Evolutionary conservation across 1,284 basidiomycete genomes (phyloP).

Genomic region (Hypsizygus ulmarius): DNA sequence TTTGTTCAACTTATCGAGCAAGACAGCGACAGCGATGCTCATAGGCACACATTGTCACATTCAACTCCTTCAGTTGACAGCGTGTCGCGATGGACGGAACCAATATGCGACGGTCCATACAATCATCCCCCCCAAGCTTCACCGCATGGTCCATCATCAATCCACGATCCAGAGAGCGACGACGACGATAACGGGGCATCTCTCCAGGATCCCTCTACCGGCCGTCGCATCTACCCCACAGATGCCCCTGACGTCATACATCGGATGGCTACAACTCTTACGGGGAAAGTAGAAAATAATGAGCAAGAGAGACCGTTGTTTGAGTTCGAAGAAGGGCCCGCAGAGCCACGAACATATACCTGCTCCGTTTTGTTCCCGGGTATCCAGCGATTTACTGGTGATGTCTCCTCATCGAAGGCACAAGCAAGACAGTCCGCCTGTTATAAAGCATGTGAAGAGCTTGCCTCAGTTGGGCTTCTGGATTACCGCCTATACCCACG

Average conservation of each 20-base stretch:
- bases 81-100: neutral
- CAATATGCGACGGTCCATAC: conserved; percentile 46
- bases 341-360: conserved; percentile 29
- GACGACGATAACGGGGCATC: conserved; percentile 37
- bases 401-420: conserved; percentile 41
- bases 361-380: conserved; percentile 52
- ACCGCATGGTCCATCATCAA: conserved; percentile 19
- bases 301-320: conserved; percentile 38
- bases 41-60: conserved; percentile 47
- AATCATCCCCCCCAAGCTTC: conserved; percentile 19
- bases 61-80: conserved; percentile 18
- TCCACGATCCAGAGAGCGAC: conserved; percentile 46
- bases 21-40: conserved; percentile 51
- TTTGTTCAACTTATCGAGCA: conserved; percentile 64
- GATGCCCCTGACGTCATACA: conserved; percentile 27
- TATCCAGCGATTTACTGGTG: conserved; percentile 42
- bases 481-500: conserved; percentile 50
- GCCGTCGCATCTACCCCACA: conserved; percentile 50
- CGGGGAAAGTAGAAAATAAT: conserved; percentile 26
- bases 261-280: conserved; percentile 41
- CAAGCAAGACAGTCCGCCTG: conserved; percentile 59
- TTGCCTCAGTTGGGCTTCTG: conserved; percentile 50
- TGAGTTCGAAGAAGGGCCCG: conserved; percentile 32
- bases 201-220: conserved; percentile 57
- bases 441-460: conserved; percentile 49